Evolutionary conservation across 495 filamentous ascomycete species (phyloP), one percentile per base, ranked within the genome.

Genomic region (Daldinia vernicosa): DNA sequence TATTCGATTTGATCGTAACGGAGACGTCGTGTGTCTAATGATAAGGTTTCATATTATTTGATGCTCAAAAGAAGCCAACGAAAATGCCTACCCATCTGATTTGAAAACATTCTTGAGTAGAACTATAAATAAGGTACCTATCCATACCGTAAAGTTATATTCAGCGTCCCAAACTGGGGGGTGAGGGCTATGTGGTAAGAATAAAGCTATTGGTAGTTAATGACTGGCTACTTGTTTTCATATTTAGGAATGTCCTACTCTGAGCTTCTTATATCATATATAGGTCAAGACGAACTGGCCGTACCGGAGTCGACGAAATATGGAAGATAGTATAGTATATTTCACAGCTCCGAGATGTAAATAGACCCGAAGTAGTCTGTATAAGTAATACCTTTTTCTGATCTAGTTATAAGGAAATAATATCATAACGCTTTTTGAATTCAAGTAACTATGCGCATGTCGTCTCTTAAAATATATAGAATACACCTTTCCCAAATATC

Each of bases 1-100:
- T 55, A 57, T 53, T 22, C 12, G 5, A 59, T 45, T 63, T 57
- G 12, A n/a, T 22, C 37, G 45, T 61, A 47, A 47, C 22, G 43
- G 19, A 24, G 43, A 22, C 9, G 43, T 6, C 8, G 19, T 4
- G 17, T 22, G 17, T 47, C 7, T 22, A 11, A 4, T 24, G 43
- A 47, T 47, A 15, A 47, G 19, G 3, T 12, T 47, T 24, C 43
- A 22, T 22, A 22, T 47, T 47, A 24, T 3, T 22, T 47, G 8
- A 47, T 47, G 11, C 33, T 35, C 33, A 35, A 19, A 22, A 9
- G 8, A 22, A 47, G 17, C 2, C 0, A 19, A 24, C 1, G 9
- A 0, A 11, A 47, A 1, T 47, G 17, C 22, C 22, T 47, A 24
- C 40, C 17, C 7, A 17, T 19, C 3, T 47, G 9, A 47, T 24